Evolutionary conservation across 75 land plant species (phyloP), one percentile per base, ranked within the genome.

Genomic region (Cupressus sempervirens): DNA sequence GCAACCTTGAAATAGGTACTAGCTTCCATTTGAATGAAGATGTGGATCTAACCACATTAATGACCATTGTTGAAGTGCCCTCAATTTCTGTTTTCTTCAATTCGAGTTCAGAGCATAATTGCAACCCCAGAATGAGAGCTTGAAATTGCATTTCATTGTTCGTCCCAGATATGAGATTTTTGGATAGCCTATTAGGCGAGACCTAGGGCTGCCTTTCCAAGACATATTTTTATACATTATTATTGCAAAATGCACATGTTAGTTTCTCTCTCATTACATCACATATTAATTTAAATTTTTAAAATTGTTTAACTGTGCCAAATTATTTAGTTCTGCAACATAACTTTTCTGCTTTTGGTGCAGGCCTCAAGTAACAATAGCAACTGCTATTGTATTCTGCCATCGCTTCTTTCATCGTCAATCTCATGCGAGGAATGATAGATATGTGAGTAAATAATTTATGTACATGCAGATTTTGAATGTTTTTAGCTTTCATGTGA

Each of bases 331-430:
- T 75, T 23, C 77, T 36, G 12, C 26, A 77, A 43, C 48, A 77
- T 77, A 30, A 77, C 26, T 77, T 11, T 43, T 43, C 41, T 77
- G 48, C 43, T 77, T 77, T 43, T 77, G 80, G 41, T 43, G 80
- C 80, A 77, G 80, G 86, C 96, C 96, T 38, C 96, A 95, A 83
- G 92, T 94, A 45, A 90, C 93, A 43, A 95, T 94, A 86, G 97
- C 97, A 74, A 94, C 96, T 75, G 93, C 94, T 35, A 94, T 95
- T 76, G 87, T 94, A 45, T 89, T 95, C 82, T 93, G 97, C 84
- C 97, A 95, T 50, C 96, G 96, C 20, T 95, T 95, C 87, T 95
- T 90, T 84, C 90, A 91, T 68, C 89, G 93, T n/a, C 96, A 94
- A 82, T 95, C 97, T 26, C 97, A 93, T 87, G 84, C 89, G 11